These are phyloP conservation scores for Noccaea bulbosa DNA, from an alignment of 345 rosid species.

Conservation along the genomic window DNA sequence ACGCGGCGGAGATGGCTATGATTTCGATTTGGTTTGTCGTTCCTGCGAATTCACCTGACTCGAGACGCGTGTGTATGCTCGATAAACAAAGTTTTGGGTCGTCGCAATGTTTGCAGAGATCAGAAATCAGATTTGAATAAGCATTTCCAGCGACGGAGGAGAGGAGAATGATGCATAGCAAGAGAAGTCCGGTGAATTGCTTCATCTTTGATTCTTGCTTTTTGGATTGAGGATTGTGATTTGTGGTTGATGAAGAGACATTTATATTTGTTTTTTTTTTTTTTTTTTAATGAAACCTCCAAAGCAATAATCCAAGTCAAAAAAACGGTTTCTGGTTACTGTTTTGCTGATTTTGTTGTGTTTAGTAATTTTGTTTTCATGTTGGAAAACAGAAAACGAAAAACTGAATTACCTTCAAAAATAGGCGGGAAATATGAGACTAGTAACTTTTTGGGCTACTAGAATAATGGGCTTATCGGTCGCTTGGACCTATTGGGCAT, in stretches of 20 bases:
- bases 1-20: slow-evolving; percentile 51
- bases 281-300: no score
- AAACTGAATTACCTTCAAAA: not conserved
- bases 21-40: slow-evolving; percentile 50
- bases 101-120: slow-evolving; percentile 42
- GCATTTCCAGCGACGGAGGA: slow-evolving; percentile 17
- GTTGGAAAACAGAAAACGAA: not conserved
- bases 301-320: not conserved
- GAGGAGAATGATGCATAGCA: slow-evolving; percentile 21
- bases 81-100: slow-evolving; percentile 52
- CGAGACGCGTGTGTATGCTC: slow-evolving; percentile 48
- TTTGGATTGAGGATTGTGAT: slow-evolving; percentile 8
- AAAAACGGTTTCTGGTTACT: not conserved
- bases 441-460: not conserved
- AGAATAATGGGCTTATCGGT: not conserved
- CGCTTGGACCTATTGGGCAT: no score
- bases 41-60: slow-evolving; percentile 40
- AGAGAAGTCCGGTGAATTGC: slow-evolving; percentile 29
- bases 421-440: slow-evolving; percentile 23
- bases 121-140: slow-evolving; percentile 17
- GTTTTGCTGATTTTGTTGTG: not conserved
- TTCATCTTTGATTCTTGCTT: slow-evolving; percentile 21
- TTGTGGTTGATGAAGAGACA: not conserved
- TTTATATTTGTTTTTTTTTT: no score
- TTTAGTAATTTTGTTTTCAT: slow-evolving; percentile 13